Evolutionary conservation across 805 yeast species (phyloP), one percentile per base, ranked within the genome.

Genomic region (Starmerella apicola): DNA sequence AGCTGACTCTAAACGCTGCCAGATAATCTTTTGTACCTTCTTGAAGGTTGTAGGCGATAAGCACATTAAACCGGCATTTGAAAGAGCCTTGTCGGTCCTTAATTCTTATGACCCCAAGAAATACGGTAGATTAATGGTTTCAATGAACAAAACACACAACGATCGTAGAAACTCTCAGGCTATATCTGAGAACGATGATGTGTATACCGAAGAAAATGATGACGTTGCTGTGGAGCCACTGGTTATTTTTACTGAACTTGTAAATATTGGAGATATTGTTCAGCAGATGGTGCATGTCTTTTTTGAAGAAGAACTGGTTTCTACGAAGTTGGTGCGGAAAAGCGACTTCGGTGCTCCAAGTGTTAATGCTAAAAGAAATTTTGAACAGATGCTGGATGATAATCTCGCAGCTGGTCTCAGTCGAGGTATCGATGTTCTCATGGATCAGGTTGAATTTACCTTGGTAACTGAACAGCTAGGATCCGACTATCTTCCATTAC

Each of bases 331-430:
- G 18, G 74, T 84, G 21, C 76, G 78, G 50, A 72, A 76, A 40
- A 81, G 78, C 46, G 94, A 91, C 45, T 82, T 86, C 52, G 66
- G 84, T 39, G 77, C 82, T 44, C 78, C 78, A 5, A 71, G 88
- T 6, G 72, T 84, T 36, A 82, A 78, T 51, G 72, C 77, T 29
- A 93, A 91, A 54, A 81, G 84, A 54, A 71, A 71, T 42, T 72
- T 91, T 45, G 98, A 91, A 54, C 74, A 74, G 6, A 64, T 75
- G 61, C 70, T 91, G 9, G 98, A 91, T 58, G 82, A 76, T 39
- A 79, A 71, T 54, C 95, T 91, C 16, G 98, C 97, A 0, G 81
- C 81, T 53, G 98, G 98, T 0, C 66, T 91, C 23, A 86, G 84
- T 52, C 71, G 81, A n/a, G 94, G 96, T 31, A 84, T 91, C 25